Evolutionary conservation across 1,139 yeast genomes (phyloP).

Genomic region (Suhomyces panamericanus): DNA sequence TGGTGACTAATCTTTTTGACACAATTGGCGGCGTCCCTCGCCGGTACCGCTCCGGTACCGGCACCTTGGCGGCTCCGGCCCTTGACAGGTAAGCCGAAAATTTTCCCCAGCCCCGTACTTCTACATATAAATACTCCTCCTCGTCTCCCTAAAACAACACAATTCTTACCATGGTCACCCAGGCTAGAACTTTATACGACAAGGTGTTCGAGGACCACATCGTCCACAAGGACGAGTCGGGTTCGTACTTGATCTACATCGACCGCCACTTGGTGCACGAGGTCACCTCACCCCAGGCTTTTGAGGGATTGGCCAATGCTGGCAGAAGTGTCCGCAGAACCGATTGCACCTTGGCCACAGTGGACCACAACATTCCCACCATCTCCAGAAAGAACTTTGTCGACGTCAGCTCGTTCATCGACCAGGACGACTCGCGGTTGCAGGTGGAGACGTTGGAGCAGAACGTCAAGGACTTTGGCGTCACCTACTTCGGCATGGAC

Average conservation of each 20-base stretch:
- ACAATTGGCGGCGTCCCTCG: conserved; percentile 6
- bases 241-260: conserved; percentile 81
- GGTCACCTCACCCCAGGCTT: conserved; percentile 98
- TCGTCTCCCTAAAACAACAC: neutral
- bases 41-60: conserved; percentile 16
- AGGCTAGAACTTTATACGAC: conserved; percentile 78
- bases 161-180: conserved; percentile 11
- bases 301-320: conserved; percentile 88
- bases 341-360: conserved; percentile 96
- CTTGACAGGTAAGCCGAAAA: too few species aligned
- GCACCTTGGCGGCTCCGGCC: conserved; percentile 1
- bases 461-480: conserved; percentile 85
- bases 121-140: conserved; percentile 4
- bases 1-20: conserved; percentile 6
- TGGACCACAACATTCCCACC: conserved; percentile 97
- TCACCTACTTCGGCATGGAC: conserved; percentile 91
- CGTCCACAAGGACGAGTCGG: conserved; percentile 85
- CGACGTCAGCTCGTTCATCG: conserved; percentile 76
- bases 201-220: conserved; percentile 94
- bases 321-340: conserved; percentile 85
- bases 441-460: conserved; percentile 92
- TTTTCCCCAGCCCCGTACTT: too few species aligned
- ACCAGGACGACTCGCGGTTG: conserved; percentile 85
- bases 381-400: conserved; percentile 75
- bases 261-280: conserved; percentile 98